phyloP scores from a whole-genome alignment of 2,329 filamentous ascomycete species.

The Aspergillus spinulosporus region DNA sequence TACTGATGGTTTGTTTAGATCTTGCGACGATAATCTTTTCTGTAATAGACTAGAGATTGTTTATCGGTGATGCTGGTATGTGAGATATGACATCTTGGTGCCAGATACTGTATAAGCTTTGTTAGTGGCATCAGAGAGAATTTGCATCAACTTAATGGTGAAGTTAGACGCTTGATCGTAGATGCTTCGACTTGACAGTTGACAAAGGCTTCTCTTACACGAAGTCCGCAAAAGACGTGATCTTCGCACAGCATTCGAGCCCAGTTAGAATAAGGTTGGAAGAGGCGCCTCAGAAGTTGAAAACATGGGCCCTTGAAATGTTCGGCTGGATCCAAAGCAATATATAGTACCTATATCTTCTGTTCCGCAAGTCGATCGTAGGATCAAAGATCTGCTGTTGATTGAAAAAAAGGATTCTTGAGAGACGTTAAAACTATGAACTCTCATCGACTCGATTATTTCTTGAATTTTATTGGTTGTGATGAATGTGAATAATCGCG shows the following conservation, averaged over 20 bases:
- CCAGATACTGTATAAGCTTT: too few relatives aligned
- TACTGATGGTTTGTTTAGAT: too few relatives aligned
- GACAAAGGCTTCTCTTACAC: background rate
- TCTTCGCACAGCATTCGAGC: background rate
- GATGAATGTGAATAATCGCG: background rate
- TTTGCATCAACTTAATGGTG: too few relatives aligned
- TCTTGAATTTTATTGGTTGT: background rate
- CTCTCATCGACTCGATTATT: constrained; percentile 7
- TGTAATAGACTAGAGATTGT: too few relatives aligned
- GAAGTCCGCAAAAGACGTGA: background rate
- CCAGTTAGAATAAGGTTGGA: constrained; percentile 4
- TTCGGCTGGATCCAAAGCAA: background rate
- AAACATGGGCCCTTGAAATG: background rate
- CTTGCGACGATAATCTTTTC: too few relatives aligned
- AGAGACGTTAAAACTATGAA: background rate
- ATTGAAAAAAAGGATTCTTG: background rate
- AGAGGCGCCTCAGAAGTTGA: constrained; percentile 4
- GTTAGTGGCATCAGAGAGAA: too few relatives aligned
- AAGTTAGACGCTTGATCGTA: too few relatives aligned
- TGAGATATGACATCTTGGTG: too few relatives aligned
- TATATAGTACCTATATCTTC: background rate
- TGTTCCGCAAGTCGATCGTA: background rate
- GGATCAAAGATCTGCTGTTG: background rate
- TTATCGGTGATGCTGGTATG: too few relatives aligned
- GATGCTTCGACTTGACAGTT: background rate